Evolutionary conservation across 805 yeast species (phyloP).

Genomic region (Metschnikowia anglica): DNA sequence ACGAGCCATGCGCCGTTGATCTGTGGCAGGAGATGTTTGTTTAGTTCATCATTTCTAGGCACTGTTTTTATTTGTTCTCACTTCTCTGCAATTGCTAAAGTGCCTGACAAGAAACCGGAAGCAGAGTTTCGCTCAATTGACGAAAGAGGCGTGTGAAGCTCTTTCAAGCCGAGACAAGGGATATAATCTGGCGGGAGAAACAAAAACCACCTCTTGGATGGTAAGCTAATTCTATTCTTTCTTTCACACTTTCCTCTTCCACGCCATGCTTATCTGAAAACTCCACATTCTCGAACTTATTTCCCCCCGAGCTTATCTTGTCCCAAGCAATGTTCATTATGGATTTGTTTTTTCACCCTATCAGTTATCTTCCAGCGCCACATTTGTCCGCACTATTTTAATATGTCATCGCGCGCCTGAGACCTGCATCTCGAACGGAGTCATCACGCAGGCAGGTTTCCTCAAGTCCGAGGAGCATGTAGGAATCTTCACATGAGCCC

Average conservation of each 20-base stretch:
- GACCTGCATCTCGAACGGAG: slow-evolving; percentile 1
- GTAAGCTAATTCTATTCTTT: too few species aligned
- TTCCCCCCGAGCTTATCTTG: not conserved
- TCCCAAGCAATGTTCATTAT: not conserved
- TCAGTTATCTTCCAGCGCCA: not conserved
- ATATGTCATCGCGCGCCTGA: slow-evolving; percentile 7
- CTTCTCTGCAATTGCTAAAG: too few species aligned
- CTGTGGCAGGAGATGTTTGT: too few species aligned
- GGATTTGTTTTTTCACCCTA: not conserved
- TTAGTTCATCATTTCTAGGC: too few species aligned
- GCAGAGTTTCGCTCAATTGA: too few species aligned
- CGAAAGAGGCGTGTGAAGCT: too few species aligned
- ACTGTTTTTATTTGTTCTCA: too few species aligned
- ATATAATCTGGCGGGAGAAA: too few species aligned
- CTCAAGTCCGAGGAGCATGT: slow-evolving; percentile 4
- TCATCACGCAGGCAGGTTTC: slow-evolving; percentile 2
- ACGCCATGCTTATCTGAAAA: not conserved
- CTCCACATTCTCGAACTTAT: not conserved
- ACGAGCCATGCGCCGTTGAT: not conserved
- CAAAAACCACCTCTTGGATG: too few species aligned
- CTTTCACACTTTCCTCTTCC: too few species aligned
- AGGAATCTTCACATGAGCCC: not conserved
- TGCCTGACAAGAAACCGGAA: too few species aligned
- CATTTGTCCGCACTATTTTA: not conserved
- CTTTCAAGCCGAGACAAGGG: too few species aligned